These are phyloP conservation scores for Hypericum androsaemum DNA, from an alignment of 345 rosid genomes.

Conservation along the genomic window DNA sequence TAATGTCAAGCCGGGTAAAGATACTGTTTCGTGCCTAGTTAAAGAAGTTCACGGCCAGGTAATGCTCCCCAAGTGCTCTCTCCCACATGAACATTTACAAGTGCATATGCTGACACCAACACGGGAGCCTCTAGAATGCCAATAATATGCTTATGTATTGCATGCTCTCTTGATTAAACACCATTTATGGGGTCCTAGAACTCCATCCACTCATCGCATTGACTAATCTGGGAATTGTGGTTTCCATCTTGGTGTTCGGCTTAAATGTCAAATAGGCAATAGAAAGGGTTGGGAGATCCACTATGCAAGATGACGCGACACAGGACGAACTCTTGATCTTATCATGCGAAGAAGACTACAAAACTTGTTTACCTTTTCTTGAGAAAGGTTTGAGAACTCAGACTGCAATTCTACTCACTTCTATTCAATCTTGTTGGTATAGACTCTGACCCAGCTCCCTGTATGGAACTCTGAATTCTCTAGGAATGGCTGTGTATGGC, in stretches of 20 bases:
- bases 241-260: conserved; percentile 7
- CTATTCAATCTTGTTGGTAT: not conserved
- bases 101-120: too few species aligned
- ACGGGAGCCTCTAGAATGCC: too few species aligned
- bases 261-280: conserved; percentile 38
- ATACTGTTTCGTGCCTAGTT: conserved; percentile 50
- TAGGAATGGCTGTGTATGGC: conserved; percentile 68
- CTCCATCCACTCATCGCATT: not conserved
- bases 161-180: too few species aligned
- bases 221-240: not conserved
- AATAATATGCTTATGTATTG: too few species aligned
- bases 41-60: conserved; percentile 70
- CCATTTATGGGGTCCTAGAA: too few species aligned
- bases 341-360: conserved; percentile 75
- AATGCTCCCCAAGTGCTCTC: conserved; percentile 2
- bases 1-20: conserved; percentile 60
- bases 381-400: conserved; percentile 46
- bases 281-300: conserved; percentile 70
- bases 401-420: too few species aligned
- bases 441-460: not conserved
- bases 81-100: too few species aligned
- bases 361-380: conserved; percentile 48
- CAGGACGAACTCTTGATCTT: conserved; percentile 55
- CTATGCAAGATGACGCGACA: conserved; percentile 41
- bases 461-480: not conserved